Evolutionary conservation across 208 protist species (phyloP), one percentile per base, ranked within the genome.

Genomic region (Trypanosoma grayi): DNA sequence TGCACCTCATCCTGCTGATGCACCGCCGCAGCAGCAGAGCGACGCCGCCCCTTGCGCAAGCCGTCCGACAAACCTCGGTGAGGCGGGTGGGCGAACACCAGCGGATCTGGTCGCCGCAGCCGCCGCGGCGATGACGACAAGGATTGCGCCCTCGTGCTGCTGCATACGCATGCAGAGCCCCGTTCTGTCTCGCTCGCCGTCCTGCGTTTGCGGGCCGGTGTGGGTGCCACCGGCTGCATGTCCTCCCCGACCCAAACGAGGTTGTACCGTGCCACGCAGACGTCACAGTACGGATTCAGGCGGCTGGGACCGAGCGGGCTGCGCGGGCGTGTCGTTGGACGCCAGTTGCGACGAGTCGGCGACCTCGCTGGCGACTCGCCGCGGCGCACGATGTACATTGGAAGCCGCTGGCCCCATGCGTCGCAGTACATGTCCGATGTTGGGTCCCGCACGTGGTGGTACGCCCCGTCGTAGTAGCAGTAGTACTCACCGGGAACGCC

Each of bases 271-370:
- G 45, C 63, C n/a, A 79, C 77, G 70, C 88, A 94, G 4, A 70
- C 70, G 37, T 50, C 50, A 60, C 88, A 94, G 81, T 94, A 94
- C 14, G 88, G 88, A 60, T 94, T 94, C 44, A 94, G 70, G 22
- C 87, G 73, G 2, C 61, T 64, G 48, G 77, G 88, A 16, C 84
- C 78, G 24, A 94, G 68, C 25, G 84, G 79, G 46, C 73, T 80
- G 25, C 55, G 45, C 9, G 52, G 47, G 9, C 51, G 43, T 25
- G 71, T 75, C 13, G 22, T 43, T 34, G 47, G 7, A n/a, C 7
- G 16, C 2, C 8, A 43, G 16, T 31, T 5, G 13, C 43, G 8
- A n/a, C 61, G 60, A 20, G 20, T 59, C 30, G 59, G 44, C 1
- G 43, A 66, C 28, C 25, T 3, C 5, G 28, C 9, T 24, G 46